Percentiles rank a stretch among this genome's conserved stretches.
These are phyloP conservation scores for Teratosphaeria epicoccoides DNA, from an alignment of 2,329 filamentous ascomycete genomes.

Conservation along the genomic window DNA sequence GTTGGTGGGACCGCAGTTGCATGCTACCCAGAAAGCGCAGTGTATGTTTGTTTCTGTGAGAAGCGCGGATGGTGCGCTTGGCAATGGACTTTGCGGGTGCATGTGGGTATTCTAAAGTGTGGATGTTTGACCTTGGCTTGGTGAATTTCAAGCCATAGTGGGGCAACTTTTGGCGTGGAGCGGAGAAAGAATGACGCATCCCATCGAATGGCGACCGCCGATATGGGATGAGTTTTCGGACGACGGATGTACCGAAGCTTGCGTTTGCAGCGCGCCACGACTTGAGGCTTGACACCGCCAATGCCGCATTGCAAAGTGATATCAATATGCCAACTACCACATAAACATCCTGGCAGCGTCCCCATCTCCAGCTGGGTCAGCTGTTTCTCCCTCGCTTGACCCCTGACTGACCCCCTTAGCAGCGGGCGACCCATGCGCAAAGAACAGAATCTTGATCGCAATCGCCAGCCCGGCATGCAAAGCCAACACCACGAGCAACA, in stretches of 20 bases:
- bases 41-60: not conserved
- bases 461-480: conserved; percentile 84
- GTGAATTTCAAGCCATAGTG: not conserved
- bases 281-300: too few relatives aligned
- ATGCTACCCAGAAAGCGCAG: conserved; percentile 19
- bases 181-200: not conserved
- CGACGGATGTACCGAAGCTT: too few relatives aligned
- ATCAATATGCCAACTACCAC: not conserved
- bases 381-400: not conserved
- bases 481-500: conserved; percentile 72
- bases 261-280: too few relatives aligned
- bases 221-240: too few relatives aligned
- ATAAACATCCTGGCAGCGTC: conserved; percentile 1
- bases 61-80: not conserved
- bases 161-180: not conserved
- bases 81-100: not conserved
- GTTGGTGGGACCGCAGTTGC: conserved; percentile 18
- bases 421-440: conserved; percentile 48
- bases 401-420: conserved; percentile 3
- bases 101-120: not conserved
- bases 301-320: not conserved
- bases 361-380: conserved; percentile 6
- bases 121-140: not conserved
- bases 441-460: conserved; percentile 94
- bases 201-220: too few relatives aligned